Percentiles rank a stretch among this genome's conserved stretches.
These are phyloP conservation scores for Fusarium nanum DNA, from an alignment of 2,329 filamentous ascomycete species.

Conservation along the genomic window DNA sequence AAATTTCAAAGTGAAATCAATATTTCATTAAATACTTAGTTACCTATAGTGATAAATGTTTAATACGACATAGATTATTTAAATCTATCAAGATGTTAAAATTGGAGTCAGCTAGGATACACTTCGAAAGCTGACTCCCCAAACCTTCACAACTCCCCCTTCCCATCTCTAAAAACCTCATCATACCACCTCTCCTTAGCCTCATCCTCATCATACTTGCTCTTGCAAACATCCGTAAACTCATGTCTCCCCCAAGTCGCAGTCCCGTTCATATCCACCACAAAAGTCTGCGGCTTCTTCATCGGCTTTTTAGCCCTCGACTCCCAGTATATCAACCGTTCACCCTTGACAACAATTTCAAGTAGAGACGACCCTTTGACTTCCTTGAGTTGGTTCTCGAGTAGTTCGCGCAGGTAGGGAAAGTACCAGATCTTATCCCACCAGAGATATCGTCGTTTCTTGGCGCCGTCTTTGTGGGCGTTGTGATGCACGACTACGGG, in stretches of 20 bases:
- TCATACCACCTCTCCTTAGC: slow-evolving; percentile 16
- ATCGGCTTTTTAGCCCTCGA: background rate
- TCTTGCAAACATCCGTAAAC: slow-evolving; percentile 5
- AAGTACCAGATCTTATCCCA: slow-evolving; percentile 42
- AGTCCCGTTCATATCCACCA: fast-evolving
- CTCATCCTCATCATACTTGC: background rate
- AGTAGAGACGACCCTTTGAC: background rate
- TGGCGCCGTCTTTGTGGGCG: slow-evolving; percentile 21
- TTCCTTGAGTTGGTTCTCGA: slow-evolving; percentile 4
- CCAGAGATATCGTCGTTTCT: slow-evolving; percentile 29
- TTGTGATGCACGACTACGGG: slow-evolving; percentile 41
- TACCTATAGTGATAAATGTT: too few species aligned
- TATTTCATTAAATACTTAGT: too few species aligned
- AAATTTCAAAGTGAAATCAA: too few species aligned
- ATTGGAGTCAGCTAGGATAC: too few species aligned
- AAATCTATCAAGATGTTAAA: too few species aligned
- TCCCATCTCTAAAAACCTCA: slow-evolving; percentile 32
- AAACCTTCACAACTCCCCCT: background rate
- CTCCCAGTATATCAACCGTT: slow-evolving; percentile 20
- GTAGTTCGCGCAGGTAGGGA: slow-evolving; percentile 21
- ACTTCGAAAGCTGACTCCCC: too few species aligned
- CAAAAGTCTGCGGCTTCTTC: slow-evolving; percentile 20
- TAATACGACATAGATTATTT: too few species aligned
- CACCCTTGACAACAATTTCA: background rate
- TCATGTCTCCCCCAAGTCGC: background rate